Conservation (phyloP, 2,329 filamentous ascomycete genomes). For the Piedraia hortae region DNA sequence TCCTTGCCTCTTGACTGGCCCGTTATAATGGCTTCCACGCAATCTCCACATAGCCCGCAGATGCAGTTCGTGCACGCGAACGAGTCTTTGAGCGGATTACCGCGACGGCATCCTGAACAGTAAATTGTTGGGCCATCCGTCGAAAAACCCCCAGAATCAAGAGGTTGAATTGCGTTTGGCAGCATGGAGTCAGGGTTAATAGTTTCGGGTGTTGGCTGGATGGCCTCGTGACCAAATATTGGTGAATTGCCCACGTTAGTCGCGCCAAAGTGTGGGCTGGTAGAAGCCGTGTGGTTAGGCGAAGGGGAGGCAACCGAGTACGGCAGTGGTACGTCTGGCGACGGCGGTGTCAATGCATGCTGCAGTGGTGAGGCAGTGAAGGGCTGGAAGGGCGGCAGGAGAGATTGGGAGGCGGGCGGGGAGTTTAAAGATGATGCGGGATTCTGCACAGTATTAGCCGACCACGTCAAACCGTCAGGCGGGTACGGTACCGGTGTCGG, state of each 20-base stretch:
- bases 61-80: conserved; percentile 94
- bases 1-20: conserved; percentile 43
- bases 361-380: conserved; percentile 81
- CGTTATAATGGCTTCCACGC: conserved; percentile 53
- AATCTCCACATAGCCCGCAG: conserved; percentile 69
- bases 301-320: background rate
- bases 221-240: no score
- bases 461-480: background rate
- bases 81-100: conserved; percentile 52
- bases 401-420: conserved; percentile 26
- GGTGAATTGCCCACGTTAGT: no score
- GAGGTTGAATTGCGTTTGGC: no score
- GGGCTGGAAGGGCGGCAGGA: conserved; percentile 33
- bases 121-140: no score
- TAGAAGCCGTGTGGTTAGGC: no score
- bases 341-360: conserved; percentile 64
- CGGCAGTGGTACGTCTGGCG: conserved; percentile 9
- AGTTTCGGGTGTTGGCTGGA: no score
- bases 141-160: no score
- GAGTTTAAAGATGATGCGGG: conserved; percentile 23
- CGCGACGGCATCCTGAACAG: conserved; percentile 60
- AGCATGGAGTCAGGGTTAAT: no score
- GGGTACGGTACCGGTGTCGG: conserved; percentile 46
- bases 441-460: conserved; percentile 13
- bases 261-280: no score